phyloP scores from a whole-genome alignment of 2,329 filamentous ascomycete species.

The Hymenotorrendiella dingleyae region DNA sequence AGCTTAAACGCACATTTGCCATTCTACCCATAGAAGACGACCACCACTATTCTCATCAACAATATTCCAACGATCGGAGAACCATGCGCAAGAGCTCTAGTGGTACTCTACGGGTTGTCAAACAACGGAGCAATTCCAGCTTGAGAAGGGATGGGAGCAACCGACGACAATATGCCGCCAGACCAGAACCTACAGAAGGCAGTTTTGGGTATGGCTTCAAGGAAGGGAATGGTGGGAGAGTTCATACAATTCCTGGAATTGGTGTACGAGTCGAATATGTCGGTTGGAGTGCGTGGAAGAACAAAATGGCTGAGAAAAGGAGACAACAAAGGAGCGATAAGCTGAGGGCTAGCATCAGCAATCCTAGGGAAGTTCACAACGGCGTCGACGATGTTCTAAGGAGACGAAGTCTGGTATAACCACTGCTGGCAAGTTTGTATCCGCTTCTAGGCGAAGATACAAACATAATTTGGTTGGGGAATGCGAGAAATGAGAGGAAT shows the following conservation, averaged over 20 bases:
- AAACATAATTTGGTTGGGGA: not conserved
- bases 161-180: constrained; percentile 10
- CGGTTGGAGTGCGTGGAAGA: constrained; percentile 45
- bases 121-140: constrained; percentile 40
- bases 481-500: not conserved
- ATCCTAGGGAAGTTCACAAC: constrained; percentile 38
- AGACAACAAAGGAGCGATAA: constrained; percentile 54
- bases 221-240: constrained; percentile 25
- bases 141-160: constrained; percentile 17
- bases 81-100: constrained; percentile 54
- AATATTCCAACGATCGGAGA: constrained; percentile 43
- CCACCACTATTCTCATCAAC: constrained; percentile 34
- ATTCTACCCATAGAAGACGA: constrained; percentile 48
- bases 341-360: constrained; percentile 54
- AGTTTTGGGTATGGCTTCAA: constrained; percentile 27
- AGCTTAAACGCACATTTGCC: constrained; percentile 48
- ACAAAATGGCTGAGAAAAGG: constrained; percentile 51
- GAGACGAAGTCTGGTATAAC: constrained; percentile 5
- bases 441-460: not conserved
- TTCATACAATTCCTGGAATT: constrained; percentile 26
- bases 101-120: constrained; percentile 54
- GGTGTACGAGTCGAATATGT: constrained; percentile 44
- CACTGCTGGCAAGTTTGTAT: no score
- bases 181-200: constrained; percentile 12
- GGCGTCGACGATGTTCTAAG: constrained; percentile 29